A percentile compares a stretch with the other conserved stretches of the same genome.
These are phyloP conservation scores for Sphaerobolus stellatus DNA, from an alignment of 1,284 basidiomycete genomes.

Conservation along the genomic window DNA sequence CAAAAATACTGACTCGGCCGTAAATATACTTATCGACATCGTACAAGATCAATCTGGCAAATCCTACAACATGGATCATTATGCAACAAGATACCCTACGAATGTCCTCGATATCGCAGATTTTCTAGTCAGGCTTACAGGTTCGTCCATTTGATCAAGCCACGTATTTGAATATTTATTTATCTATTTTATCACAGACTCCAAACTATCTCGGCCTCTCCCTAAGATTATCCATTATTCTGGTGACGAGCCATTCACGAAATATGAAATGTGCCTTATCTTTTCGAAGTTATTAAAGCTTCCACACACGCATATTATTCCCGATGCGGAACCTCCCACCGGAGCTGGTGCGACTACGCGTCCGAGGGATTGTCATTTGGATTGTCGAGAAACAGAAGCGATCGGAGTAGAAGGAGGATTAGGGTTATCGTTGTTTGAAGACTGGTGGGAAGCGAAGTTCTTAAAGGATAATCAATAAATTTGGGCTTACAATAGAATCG, in stretches of 20 bases:
- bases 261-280: constrained; percentile 80
- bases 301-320: constrained; percentile 63
- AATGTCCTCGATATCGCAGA: constrained; percentile 74
- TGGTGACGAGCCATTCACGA: constrained; percentile 72
- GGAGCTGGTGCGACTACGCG: constrained; percentile 60
- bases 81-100: constrained; percentile 78
- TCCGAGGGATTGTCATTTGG: constrained; percentile 70
- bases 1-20: constrained; percentile 73
- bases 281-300: constrained; percentile 68
- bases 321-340: constrained; percentile 63
- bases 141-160: constrained; percentile 37
- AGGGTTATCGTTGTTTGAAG: constrained; percentile 64
- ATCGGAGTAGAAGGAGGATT: constrained; percentile 52
- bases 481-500: no score
- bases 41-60: constrained; percentile 77
- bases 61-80: constrained; percentile 84
- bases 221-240: constrained; percentile 78
- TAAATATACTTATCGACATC: constrained; percentile 77
- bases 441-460: constrained; percentile 67
- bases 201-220: constrained; percentile 29
- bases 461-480: no score
- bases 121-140: constrained; percentile 66
- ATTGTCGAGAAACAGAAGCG: constrained; percentile 65
- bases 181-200: not conserved
- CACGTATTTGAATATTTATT: not conserved